Evolutionary conservation across 257 asterid genomes (phyloP).

Genomic region (Solanum sparsipilum): DNA sequence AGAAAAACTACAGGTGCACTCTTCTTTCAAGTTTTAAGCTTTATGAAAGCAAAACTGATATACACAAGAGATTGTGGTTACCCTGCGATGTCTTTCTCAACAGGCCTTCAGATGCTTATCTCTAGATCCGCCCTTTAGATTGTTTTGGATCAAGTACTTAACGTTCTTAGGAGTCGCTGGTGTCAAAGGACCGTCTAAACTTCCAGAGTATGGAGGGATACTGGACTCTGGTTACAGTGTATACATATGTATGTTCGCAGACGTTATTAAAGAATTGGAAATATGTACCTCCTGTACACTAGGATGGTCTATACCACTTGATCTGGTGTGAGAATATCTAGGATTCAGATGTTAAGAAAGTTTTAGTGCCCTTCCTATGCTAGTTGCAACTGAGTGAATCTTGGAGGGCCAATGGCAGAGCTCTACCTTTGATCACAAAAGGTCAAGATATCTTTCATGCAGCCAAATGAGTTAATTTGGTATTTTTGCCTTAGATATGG

Average conservation of each 20-base stretch:
- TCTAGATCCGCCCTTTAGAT: neutral
- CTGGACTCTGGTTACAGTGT: neutral
- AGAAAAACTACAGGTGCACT: slow-evolving; percentile 47
- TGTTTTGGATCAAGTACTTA: neutral
- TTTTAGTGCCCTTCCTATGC: neutral
- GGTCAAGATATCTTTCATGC: neutral
- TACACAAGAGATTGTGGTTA: neutral
- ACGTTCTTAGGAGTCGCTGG: neutral
- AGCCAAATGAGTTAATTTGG: neutral
- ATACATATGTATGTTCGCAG: neutral
- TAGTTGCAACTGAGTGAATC: neutral
- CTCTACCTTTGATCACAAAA: neutral
- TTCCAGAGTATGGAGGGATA: neutral
- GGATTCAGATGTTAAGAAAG: neutral
- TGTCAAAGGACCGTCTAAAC: neutral
- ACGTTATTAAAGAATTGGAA: neutral
- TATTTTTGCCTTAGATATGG: neutral
- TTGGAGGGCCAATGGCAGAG: neutral
- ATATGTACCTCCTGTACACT: neutral
- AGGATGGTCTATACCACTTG: neutral
- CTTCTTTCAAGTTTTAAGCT: neutral
- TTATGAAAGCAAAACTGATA: neutral
- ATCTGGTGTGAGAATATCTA: neutral
- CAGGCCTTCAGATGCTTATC: neutral
- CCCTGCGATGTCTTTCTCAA: neutral